Evolutionary conservation across 2,329 filamentous ascomycete genomes (phyloP), one percentile per base, ranked within the genome.

Genomic region (Aspergillus arachidicola): DNA sequence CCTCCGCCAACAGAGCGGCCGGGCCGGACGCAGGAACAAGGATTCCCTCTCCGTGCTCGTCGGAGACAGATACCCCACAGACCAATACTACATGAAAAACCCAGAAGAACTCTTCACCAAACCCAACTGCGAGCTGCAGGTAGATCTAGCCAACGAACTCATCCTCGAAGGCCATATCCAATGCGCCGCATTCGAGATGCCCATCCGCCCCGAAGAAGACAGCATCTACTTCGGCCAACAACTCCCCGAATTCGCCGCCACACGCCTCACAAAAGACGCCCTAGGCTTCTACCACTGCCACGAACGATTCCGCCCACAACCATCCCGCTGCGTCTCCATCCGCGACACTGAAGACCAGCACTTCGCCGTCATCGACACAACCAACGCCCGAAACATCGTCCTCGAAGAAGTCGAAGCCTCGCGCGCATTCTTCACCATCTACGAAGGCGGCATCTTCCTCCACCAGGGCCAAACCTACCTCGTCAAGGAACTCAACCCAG

Each of bases 51-150:
- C 93, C 0, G 88, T 99, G 2, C 82, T 99, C 0, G 87, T 99
- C 0, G 95, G 94, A 2, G 94, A 97, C 73, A 89, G 89, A 67
- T 97, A 95, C 68, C 89, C 94, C 3, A 93, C 92, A 0, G 95
- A 99, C 75, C 95, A 99, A 74, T 89, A 96, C 74, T 99, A 96
- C 77, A 99, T 99, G 95, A 88, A 92, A 65, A 96, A 98, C 67
- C 95, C 95, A 0, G 90, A 95, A 65, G 93, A 97, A 76, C 90
- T 99, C 28, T 85, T 98, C 78, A 95, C 91, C 0, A 92, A 92
- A 71, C 93, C 94, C 0, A 97, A 97, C 68, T 91, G 89, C 68
- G 91, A 93, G 75, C 82, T 98, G 2, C 93, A 95, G 73, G 91
- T 98, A 5, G 95, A 99, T 74, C 81, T 99, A n/a, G 85, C 90